Percentiles rank a stretch among this genome's conserved stretches.
Evolutionary conservation across 441 rosid genomes (phyloP).

Genomic region (Cnidoscolus chayamansa): DNA sequence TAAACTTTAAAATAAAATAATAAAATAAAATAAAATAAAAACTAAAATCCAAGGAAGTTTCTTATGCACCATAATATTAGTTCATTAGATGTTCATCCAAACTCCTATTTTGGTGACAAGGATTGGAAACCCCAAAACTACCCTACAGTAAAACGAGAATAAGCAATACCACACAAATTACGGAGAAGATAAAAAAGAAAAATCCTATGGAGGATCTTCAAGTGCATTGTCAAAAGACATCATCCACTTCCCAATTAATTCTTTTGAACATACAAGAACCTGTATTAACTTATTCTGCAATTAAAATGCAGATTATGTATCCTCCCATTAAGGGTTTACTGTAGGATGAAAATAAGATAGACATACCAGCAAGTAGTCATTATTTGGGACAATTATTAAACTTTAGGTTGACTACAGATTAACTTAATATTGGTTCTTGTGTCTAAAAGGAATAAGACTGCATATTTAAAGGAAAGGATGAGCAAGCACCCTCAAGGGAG

Average conservation of each 20-base stretch:
- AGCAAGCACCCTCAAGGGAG: background rate
- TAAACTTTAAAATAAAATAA: background rate
- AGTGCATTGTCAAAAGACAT: too few species aligned
- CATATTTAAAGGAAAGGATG: background rate
- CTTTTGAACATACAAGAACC: background rate
- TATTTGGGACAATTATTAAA: background rate
- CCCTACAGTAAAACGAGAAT: too few species aligned
- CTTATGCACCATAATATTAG: background rate
- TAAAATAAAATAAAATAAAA: background rate
- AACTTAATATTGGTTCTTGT: background rate
- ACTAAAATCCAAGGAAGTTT: background rate
- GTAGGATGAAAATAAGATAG: background rate
- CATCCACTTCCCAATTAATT: background rate
- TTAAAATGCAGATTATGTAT: background rate
- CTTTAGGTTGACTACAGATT: background rate
- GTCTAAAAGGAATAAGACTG: background rate
- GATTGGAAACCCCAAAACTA: too few species aligned
- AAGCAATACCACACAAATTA: too few species aligned
- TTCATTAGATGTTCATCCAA: background rate
- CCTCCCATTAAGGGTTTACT: background rate
- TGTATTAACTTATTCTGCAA: background rate
- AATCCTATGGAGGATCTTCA: too few species aligned
- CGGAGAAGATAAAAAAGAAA: too few species aligned
- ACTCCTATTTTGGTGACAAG: background rate
- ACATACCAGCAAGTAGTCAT: background rate